These are phyloP conservation scores for Fusarium sp. DNA, from an alignment of 2,329 filamentous ascomycete genomes.

Conservation along the genomic window DNA sequence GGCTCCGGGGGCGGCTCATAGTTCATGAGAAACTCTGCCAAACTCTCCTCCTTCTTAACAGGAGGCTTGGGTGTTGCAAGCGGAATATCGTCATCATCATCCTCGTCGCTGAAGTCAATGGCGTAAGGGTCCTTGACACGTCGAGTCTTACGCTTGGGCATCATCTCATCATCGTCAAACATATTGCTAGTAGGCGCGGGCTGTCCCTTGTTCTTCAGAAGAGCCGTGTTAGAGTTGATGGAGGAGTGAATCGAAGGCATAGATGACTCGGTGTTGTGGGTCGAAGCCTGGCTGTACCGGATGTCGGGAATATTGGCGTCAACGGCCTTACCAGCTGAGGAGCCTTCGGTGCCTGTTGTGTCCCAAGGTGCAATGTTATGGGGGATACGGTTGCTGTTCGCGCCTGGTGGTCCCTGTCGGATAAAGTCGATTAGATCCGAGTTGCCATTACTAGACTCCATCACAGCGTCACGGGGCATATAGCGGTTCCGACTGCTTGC, in stretches of 20 bases:
- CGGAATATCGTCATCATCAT: slow-evolving; percentile 64
- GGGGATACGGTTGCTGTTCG: slow-evolving; percentile 75
- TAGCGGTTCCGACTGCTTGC: slow-evolving; percentile 65
- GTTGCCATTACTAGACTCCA: slow-evolving; percentile 73
- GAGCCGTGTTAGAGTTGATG: slow-evolving; percentile 79
- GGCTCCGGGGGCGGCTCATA: slow-evolving; percentile 73
- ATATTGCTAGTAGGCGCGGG: slow-evolving; percentile 50
- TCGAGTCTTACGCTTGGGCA: slow-evolving; percentile 79
- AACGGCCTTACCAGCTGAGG: slow-evolving; percentile 62
- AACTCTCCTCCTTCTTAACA: slow-evolving; percentile 70
- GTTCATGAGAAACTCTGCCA: slow-evolving; percentile 80
- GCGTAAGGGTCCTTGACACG: slow-evolving; percentile 91
- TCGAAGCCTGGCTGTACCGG: slow-evolving; percentile 68
- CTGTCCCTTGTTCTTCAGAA: slow-evolving; percentile 63
- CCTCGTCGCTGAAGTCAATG: slow-evolving; percentile 82
- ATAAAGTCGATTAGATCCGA: slow-evolving; percentile 97
- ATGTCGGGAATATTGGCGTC: slow-evolving; percentile 69
- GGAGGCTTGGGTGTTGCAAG: slow-evolving; percentile 56
- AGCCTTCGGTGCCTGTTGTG: slow-evolving; percentile 88
- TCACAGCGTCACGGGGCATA: slow-evolving; percentile 78
- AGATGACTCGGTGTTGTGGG: slow-evolving; percentile 69
- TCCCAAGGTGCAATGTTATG: slow-evolving; percentile 85
- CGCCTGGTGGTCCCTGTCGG: slow-evolving; percentile 80
- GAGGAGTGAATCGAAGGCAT: slow-evolving; percentile 71
- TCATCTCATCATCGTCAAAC: slow-evolving; percentile 65